Base-by-base conservation (phyloP, 106 monocot species). In the Acanthochlamys bracteata region DNA sequence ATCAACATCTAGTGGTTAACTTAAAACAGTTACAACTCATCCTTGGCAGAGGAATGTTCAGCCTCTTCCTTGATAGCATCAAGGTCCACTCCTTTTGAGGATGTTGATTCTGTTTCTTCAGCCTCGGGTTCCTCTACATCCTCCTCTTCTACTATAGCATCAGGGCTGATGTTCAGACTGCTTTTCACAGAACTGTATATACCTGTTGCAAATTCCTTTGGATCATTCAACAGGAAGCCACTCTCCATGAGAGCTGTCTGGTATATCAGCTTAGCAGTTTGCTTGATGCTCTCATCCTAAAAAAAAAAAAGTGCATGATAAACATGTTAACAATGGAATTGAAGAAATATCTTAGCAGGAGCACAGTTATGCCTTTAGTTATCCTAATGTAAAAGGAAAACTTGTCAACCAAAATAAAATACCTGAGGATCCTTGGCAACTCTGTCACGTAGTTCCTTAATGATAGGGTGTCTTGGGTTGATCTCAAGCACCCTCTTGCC, bases 171-270 rank as follows among this genome's bases (percentile, higher is more conserved):
- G 55, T 85, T 66, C 11, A 98, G 79, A 53, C 88, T 88, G 19
- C 74, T 51, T 59, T 89, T 88, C 22, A 98, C 88, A 0, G 96
- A 79, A 21, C 66, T 72, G 63, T 98, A 98, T 25, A 98, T 92
- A 60, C 84, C 76, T 9, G 68, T 73, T 23, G 96, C 96, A 42
- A 92, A 98, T 16, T 92, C 92, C 58, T 98, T 85, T 0, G 96
- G 96, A 72, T 98, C 88, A 4, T 60, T 58, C 12, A 92, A 71
- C 58, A 69, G 67, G 69, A 98, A 98, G 20, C 96, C 96, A 42
- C 96, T 98, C 83, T 98, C 96, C 96, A 98, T 89, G 39, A 98
- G 74, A 10, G 96, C 96, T 0, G 96, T 98, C 53, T 88, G 91
- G 80, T 98, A 98, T 11, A 98, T 61, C 22, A 98, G 83, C 68